Base-by-base conservation (phyloP, 345 rosid species). In the Eucalyptus polybractea region DNA sequence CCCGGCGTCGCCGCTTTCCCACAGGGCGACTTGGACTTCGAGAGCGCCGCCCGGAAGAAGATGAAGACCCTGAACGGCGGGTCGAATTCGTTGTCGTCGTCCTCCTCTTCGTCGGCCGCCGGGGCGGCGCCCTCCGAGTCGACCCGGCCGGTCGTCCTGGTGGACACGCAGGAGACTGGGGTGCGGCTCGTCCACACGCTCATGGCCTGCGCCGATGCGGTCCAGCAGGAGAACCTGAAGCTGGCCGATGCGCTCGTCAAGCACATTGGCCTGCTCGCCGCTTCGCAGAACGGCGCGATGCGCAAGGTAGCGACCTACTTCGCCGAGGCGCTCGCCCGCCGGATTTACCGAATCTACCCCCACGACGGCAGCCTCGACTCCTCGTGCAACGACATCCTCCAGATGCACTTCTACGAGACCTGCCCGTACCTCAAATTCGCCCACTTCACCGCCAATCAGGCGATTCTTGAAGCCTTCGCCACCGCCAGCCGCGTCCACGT, bases 401-500 rank as follows among this genome's bases (percentile, higher is more conserved):
- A 96, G 95, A 93, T 93, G 93, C 97, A 96, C 92, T 97, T 96
- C 94, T 97, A 97, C 49, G 99, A 97, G 92, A 90, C 95, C 51
- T 97, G 99, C 87, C 99, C 99, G 1, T 97, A 97, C 89, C 96
- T 97, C 25, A 97, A 97, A 89, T 97, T 97, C 91, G 99, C 99
- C 37, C 99, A 96, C 87, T 97, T 97, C 92, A 97, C 99, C 1
- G 99, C 99, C 50, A 97, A 97, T 67, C 99, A 97, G 89, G 99
- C 99, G 19, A 96, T 97, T 27, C 98, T 96, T 12, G 98, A 97
- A 88, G 96, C 97, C 24, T 95, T 97, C 54, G 94, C 91, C 6
- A 91, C 92, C 37, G 93, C 93, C 10, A 92, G 90, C 51, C 91
- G 93, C 19, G 99, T 97, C 87, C 99, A 97, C 88, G 97, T 96